Evolutionary conservation across 2,329 filamentous ascomycete species (phyloP).

Genomic region (Penicillium nordicum): DNA sequence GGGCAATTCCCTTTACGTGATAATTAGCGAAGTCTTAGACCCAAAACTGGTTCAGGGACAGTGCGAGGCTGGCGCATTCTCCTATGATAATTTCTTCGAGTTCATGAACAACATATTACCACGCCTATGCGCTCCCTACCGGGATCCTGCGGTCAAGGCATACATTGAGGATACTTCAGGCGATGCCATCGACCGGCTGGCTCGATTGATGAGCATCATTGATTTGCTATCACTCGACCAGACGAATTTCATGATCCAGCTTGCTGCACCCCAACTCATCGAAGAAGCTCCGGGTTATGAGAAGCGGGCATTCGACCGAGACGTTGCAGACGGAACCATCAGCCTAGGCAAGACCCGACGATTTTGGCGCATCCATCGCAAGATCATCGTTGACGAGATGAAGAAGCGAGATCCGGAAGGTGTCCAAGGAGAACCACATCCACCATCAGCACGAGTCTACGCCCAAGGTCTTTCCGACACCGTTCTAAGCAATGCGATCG

Average conservation of each 20-base stretch:
- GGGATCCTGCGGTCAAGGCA: conserved; percentile 57
- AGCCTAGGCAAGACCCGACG: conserved; percentile 52
- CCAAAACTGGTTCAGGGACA: conserved; percentile 56
- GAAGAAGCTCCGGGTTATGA: conserved; percentile 62
- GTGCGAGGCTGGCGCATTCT: conserved; percentile 59
- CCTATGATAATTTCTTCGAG: conserved; percentile 61
- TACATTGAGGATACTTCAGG: conserved; percentile 51
- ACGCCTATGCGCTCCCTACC: conserved; percentile 63
- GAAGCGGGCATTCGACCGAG: conserved; percentile 55
- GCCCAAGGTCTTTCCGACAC: conserved; percentile 59
- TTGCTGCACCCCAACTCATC: conserved; percentile 58
- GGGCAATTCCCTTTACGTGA: conserved; percentile 59
- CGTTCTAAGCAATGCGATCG: conserved; percentile 51
- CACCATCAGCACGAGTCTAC: conserved; percentile 49
- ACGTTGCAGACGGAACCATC: conserved; percentile 51
- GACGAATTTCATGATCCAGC: conserved; percentile 62
- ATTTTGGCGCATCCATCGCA: conserved; percentile 51
- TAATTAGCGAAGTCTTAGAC: conserved; percentile 61
- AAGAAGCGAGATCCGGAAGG: conserved; percentile 46
- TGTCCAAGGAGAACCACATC: conserved; percentile 34
- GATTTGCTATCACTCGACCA: conserved; percentile 62
- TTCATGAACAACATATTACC: conserved; percentile 62
- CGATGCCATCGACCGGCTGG: conserved; percentile 61
- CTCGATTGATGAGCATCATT: conserved; percentile 60
- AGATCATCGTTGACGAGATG: conserved; percentile 48